Evolutionary conservation across 1,139 yeast genomes (phyloP).

Genomic region (Debaryomycetaceae sp.): DNA sequence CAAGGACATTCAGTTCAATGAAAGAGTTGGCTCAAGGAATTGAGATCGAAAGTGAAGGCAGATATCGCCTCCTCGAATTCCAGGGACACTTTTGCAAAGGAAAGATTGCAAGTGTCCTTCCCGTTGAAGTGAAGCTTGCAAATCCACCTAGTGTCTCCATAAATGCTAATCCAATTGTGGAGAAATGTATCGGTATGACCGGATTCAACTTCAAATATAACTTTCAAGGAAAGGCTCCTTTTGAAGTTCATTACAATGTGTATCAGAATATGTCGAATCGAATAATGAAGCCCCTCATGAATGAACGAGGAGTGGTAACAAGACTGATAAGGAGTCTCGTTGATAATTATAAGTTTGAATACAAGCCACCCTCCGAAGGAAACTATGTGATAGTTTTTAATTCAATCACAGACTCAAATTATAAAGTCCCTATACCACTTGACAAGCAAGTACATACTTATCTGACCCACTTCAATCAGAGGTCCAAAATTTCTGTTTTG

Average conservation of each 20-base stretch:
- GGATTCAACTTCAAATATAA: slow-evolving; percentile 72
- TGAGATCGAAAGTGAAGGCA: slow-evolving; percentile 56
- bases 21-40: slow-evolving; percentile 32
- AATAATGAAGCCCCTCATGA: slow-evolving; percentile 26
- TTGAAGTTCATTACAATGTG: slow-evolving; percentile 58
- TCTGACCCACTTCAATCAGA: slow-evolving; percentile 49
- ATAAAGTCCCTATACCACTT: slow-evolving; percentile 34
- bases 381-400: slow-evolving; percentile 70
- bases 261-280: slow-evolving; percentile 44
- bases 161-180: slow-evolving; percentile 59
- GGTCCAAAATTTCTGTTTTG: slow-evolving; percentile 33
- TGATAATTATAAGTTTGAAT: slow-evolving; percentile 46
- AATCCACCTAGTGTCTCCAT: slow-evolving; percentile 52
- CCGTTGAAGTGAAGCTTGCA: slow-evolving; percentile 22
- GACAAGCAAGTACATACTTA: slow-evolving; percentile 39
- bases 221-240: slow-evolving; percentile 80
- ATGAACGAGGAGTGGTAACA: slow-evolving; percentile 25
- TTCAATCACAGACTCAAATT: slow-evolving; percentile 53
- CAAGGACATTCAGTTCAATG: slow-evolving; percentile 32
- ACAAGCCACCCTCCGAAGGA: slow-evolving; percentile 81
- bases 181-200: slow-evolving; percentile 88
- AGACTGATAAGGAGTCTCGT: slow-evolving; percentile 22
- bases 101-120: slow-evolving; percentile 37
- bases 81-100: slow-evolving; percentile 66
- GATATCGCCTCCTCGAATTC: slow-evolving; percentile 51